Conservation (phyloP, 306 rosid genomes). For the Castanea sativa region DNA sequence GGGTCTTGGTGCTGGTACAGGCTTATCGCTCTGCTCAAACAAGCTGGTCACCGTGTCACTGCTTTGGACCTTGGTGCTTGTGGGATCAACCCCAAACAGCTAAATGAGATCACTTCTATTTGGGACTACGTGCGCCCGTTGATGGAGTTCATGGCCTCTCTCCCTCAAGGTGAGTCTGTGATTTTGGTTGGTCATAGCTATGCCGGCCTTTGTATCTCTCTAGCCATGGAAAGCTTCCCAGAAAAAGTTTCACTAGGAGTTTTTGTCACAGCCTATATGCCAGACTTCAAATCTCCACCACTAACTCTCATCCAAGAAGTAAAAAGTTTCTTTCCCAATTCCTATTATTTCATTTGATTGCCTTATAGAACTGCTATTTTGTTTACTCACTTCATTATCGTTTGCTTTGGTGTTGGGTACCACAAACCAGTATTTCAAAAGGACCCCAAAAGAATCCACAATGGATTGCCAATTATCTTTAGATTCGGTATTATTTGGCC, state of each 20-base stretch:
- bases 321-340: neutral
- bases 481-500: neutral
- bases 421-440: neutral
- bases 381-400: neutral
- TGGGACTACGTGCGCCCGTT: conserved; percentile 40
- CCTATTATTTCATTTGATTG: neutral
- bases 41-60: conserved; percentile 37
- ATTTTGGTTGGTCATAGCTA: conserved; percentile 52
- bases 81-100: conserved; percentile 41
- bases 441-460: neutral
- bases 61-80: conserved; percentile 43
- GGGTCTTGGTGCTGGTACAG: conserved; percentile 70
- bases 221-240: conserved; percentile 56
- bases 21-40: conserved; percentile 28
- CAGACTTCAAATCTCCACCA: conserved; percentile 21
- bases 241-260: conserved; percentile 36
- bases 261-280: conserved; percentile 40
- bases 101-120: conserved; percentile 29
- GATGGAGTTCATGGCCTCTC: conserved; percentile 32
- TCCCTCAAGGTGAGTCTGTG: conserved; percentile 27
- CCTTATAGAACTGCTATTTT: neutral
- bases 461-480: neutral
- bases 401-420: neutral
- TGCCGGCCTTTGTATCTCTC: conserved; percentile 38
- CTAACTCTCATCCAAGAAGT: conserved; percentile 30